These are phyloP conservation scores for Mycena leptocephala DNA, from an alignment of 768 basidiomycete species.

Conservation along the genomic window DNA sequence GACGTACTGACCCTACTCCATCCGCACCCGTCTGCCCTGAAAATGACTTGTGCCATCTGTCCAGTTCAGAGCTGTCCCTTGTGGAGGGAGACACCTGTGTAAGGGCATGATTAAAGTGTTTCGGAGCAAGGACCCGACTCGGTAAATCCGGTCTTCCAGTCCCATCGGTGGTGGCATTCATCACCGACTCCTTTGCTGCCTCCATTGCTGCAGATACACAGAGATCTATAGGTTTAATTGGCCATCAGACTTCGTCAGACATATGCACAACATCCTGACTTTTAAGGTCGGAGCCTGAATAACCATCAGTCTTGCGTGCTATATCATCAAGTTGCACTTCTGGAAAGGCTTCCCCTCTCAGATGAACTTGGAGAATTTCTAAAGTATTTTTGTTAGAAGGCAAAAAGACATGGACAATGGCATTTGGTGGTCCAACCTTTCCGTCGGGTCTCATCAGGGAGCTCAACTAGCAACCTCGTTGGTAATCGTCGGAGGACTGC, in stretches of 20 bases:
- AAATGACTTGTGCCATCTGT: constrained; percentile 8
- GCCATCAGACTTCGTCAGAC: not conserved
- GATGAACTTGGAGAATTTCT: constrained; percentile 25
- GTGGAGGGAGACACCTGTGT: constrained; percentile 8
- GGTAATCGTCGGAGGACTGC: constrained; percentile 31
- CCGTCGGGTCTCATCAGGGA: constrained; percentile 12
- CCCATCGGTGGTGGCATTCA: not conserved
- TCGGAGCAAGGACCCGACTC: constrained; percentile 6
- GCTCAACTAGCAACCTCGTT: constrained; percentile 16
- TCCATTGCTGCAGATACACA: constrained; percentile 10
- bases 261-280: constrained; percentile 21
- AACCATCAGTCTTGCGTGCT: constrained; percentile 12
- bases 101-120: constrained; percentile 12
- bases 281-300: constrained; percentile 36
- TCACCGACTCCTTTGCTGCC: constrained; percentile 13
- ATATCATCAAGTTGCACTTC: constrained; percentile 16
- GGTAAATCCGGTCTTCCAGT: not conserved
- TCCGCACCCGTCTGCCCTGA: not conserved
- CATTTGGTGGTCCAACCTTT: constrained; percentile 19
- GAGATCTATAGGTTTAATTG: constrained; percentile 14
- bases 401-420: constrained; percentile 21
- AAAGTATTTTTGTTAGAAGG: not conserved
- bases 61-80: constrained; percentile 3
- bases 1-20: not conserved
- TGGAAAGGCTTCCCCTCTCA: constrained; percentile 1